Evolutionary conservation across 805 yeast species (phyloP).

Genomic region (Ogataea allantospora): DNA sequence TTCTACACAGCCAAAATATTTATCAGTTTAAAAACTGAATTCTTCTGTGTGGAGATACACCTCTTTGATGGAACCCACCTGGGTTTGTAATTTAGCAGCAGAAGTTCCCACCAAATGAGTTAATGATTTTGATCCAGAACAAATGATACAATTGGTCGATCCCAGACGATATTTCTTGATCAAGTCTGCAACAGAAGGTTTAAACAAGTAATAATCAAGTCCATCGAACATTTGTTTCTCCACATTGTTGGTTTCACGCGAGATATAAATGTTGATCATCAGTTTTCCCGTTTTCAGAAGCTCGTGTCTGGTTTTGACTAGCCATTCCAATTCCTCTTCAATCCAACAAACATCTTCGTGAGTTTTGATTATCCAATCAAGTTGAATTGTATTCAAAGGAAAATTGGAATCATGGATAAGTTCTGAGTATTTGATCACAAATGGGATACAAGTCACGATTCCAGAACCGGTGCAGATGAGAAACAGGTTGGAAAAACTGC

Average conservation of each 20-base stretch:
- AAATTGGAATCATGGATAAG: conserved; percentile 20
- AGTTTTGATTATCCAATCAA: conserved; percentile 45
- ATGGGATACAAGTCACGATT: conserved; percentile 49
- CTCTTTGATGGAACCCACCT: conserved; percentile 38
- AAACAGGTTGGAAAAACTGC: conserved; percentile 43
- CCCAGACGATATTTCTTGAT: conserved; percentile 28
- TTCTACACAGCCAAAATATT: conserved; percentile 3
- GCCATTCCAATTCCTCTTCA: background rate
- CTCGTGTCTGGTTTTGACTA: background rate
- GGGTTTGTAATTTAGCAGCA: conserved; percentile 42
- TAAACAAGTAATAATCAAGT: conserved; percentile 7
- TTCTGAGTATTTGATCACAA: conserved; percentile 28
- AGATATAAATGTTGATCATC: background rate
- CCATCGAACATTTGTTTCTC: background rate
- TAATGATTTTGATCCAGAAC: conserved; percentile 46
- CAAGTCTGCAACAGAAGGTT: conserved; percentile 18
- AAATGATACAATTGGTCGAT: conserved; percentile 40
- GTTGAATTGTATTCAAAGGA: conserved; percentile 33
- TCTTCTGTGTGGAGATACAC: conserved; percentile 51
- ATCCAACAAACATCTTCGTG: conserved; percentile 32
- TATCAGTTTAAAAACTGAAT: conserved; percentile 47
- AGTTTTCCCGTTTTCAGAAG: background rate
- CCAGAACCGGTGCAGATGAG: conserved; percentile 52
- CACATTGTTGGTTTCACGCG: no score
- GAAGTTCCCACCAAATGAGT: conserved; percentile 39